phyloP scores from a whole-genome alignment of 768 basidiomycete species.

The Podaxis sp. region DNA sequence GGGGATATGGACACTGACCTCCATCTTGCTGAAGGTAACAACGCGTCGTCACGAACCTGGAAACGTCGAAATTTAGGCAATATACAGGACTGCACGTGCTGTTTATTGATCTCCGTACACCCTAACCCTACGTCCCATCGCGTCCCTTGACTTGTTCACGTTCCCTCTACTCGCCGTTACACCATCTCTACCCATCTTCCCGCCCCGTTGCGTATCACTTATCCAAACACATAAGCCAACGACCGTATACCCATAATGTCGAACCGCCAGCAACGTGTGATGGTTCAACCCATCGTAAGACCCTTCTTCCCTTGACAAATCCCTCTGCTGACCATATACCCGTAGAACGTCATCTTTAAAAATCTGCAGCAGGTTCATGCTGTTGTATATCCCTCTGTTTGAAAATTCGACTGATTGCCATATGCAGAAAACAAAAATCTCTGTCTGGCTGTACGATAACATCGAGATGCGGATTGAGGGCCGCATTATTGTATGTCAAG shows the following conservation, averaged over 20 bases:
- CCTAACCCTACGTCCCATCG: constrained; percentile 6
- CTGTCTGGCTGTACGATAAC: constrained; percentile 97
- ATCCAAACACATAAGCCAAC: neutral
- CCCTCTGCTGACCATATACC: constrained; percentile 2
- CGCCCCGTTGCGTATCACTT: neutral
- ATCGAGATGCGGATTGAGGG: constrained; percentile 96
- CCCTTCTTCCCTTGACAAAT: constrained; percentile 3
- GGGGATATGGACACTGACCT: constrained; percentile 29
- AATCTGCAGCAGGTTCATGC: constrained; percentile 78
- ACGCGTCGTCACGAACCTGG: constrained; percentile 33
- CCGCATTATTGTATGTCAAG: constrained; percentile 80
- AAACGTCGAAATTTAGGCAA: constrained; percentile 20
- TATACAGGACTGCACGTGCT: constrained; percentile 21
- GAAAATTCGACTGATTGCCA: constrained; percentile 6
- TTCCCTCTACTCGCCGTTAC: constrained; percentile 15
- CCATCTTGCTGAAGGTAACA: constrained; percentile 35
- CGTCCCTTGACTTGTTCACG: neutral
- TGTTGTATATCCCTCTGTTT: neutral
- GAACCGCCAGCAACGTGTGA: constrained; percentile 90
- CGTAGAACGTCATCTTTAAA: constrained; percentile 96
- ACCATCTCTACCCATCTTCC: constrained; percentile 15
- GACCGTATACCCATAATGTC: constrained; percentile 60
- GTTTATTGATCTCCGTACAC: neutral
- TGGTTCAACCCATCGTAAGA: constrained; percentile 99
- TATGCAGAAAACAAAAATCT: constrained; percentile 73